phyloP scores from a whole-genome alignment of 1,139 yeast species.

The Protomyces arabidopsidicola region DNA sequence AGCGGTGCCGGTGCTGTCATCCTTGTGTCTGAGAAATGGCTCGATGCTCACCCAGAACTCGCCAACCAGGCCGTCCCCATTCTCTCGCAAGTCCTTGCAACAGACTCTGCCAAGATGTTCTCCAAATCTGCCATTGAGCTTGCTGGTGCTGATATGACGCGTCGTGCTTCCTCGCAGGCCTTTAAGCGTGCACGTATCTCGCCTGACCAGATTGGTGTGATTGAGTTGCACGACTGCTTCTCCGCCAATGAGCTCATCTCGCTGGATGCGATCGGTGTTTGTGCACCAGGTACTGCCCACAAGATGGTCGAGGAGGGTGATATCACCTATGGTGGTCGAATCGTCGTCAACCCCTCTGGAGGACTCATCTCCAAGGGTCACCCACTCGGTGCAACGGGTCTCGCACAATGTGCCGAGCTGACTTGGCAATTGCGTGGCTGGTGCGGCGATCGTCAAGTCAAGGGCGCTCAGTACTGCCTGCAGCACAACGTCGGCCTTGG shows the following conservation, averaged over 20 bases:
- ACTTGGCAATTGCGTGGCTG: conserved; percentile 39
- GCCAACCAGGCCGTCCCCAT: conserved; percentile 37
- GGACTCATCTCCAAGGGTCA: conserved; percentile 39
- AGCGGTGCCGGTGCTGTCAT: conserved; percentile 87
- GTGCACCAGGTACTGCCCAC: conserved; percentile 36
- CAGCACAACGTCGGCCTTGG: conserved; percentile 38
- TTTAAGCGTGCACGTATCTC: conserved; percentile 34
- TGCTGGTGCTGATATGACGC: conserved; percentile 37
- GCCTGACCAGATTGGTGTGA: conserved; percentile 37
- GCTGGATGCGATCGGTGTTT: conserved; percentile 37
- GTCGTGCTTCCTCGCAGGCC: conserved; percentile 34
- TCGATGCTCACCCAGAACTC: conserved; percentile 46
- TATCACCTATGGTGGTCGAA: conserved; percentile 38
- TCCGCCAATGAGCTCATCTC: conserved; percentile 38
- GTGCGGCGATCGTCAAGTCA: conserved; percentile 37
- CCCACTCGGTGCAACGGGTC: conserved; percentile 40
- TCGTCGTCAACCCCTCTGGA: conserved; percentile 38
- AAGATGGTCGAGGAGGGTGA: conserved; percentile 36
- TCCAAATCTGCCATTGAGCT: conserved; percentile 36
- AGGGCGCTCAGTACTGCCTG: conserved; percentile 35
- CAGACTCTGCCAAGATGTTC: conserved; percentile 36
- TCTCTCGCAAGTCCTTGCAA: conserved; percentile 36
- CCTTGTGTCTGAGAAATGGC: conserved; percentile 66
- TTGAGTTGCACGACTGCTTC: conserved; percentile 39
- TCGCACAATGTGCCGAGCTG: conserved; percentile 38